Base-by-base conservation (phyloP, 352 stramenopile species). In the Pythium insidiosum region DNA sequence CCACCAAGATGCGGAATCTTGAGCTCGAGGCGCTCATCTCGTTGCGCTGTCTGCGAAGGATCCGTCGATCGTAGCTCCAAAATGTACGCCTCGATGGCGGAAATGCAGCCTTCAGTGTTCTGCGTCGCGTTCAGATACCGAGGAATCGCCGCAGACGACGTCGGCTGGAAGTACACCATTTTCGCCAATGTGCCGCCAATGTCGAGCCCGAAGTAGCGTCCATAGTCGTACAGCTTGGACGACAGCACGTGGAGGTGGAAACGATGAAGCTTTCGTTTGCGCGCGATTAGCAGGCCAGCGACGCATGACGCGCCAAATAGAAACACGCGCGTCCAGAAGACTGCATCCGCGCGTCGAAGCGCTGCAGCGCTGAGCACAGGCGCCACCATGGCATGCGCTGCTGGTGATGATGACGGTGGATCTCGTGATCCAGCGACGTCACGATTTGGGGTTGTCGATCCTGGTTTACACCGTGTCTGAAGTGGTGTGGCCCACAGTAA, bases 151-250 rank as follows among this genome's bases (percentile, higher is more conserved):
- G 31, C 58, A 53, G 40, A 39, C 44, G 48, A 22, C 3, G 48
- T 56, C 16, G 84, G 83, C 67, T 97, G 79, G 60, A 97, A 96
- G 66, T 96, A 97, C 29, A 97, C 87, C 38, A 97, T 72, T 59
- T 97, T 97, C 37, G 78, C 77, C 38, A 97, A 62, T 36, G 86
- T 95, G 36, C 91, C 91, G 46, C 91, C 91, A 36, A 97, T 91
- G 60, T 97, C 91, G 50, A 97, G 79, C 24, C 86, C 91, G 55
- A 97, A 97, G 40, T 69, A 73, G 36, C 61, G 63, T 30, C 70
- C 77, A 23, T 78, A 79, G 54, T 89, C 77, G 43, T 78, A 63
- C 34, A 63, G 63, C 50, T 85, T 85, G 44, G 68, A 54, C 38
- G 71, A 73, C 33, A 89, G 56, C 37, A 89, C 73, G 50, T 84